phyloP scores from a whole-genome alignment of 2,329 filamentous ascomycete species.

The Botrytis fragariae region DNA sequence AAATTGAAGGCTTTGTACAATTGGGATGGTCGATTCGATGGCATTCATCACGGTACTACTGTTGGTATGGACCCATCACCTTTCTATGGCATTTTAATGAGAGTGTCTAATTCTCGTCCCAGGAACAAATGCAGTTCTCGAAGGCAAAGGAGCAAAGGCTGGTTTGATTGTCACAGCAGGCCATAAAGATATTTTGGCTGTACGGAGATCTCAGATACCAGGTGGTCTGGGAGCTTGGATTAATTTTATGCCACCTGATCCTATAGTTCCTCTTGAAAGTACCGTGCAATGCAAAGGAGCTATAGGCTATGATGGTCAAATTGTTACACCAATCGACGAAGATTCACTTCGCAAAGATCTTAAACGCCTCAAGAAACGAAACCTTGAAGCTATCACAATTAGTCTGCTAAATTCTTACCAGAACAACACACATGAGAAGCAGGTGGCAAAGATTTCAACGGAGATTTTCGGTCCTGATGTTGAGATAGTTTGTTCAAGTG shows the following conservation, averaged over 20 bases:
- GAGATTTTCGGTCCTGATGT: slow-evolving; percentile 6
- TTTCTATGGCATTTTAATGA: neutral
- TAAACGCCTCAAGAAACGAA: neutral
- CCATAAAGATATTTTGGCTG: slow-evolving; percentile 7
- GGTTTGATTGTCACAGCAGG: neutral
- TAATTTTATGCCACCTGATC: neutral
- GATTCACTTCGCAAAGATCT: neutral
- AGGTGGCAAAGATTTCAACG: neutral
- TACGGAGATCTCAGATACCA: slow-evolving; percentile 8
- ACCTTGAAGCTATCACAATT: slow-evolving; percentile 6
- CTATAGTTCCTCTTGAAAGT: slow-evolving; percentile 8
- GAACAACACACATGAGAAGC: slow-evolving; percentile 4
- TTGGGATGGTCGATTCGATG: slow-evolving; percentile 8
- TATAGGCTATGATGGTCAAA: neutral
- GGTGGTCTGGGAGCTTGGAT: slow-evolving; percentile 10
- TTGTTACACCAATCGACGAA: slow-evolving; percentile 1
- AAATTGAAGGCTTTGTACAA: neutral
- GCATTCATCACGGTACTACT: slow-evolving; percentile 13
- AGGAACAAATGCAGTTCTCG: slow-evolving; percentile 12
- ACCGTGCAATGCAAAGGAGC: neutral
- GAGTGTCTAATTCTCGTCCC: neutral
- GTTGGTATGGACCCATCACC: neutral
- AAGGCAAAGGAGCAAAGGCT: slow-evolving; percentile 5
- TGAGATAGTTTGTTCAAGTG: slow-evolving; percentile 16
- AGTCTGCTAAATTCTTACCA: slow-evolving; percentile 13